Evolutionary conservation across 495 filamentous ascomycete genomes (phyloP).

Genomic region (Trichodelitschia bisporula): DNA sequence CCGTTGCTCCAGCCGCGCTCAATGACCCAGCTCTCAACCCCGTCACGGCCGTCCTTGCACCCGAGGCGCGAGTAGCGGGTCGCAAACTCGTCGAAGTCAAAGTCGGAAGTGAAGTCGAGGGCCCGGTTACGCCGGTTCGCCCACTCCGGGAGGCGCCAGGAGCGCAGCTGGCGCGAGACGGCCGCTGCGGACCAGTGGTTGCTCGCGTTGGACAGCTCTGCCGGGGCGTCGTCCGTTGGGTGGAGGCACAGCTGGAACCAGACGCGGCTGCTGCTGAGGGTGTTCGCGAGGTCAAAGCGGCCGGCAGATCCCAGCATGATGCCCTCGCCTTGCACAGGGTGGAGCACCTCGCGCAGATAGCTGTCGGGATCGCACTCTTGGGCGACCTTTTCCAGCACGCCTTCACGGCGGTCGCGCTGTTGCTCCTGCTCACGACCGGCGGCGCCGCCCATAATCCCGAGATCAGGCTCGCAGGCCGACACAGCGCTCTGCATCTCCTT

Average conservation of each 20-base stretch:
- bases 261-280: conserved; percentile 56
- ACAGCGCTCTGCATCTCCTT: conserved; percentile 69
- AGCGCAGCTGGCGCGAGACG: conserved; percentile 74
- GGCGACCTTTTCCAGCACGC: conserved; percentile 64
- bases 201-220: conserved; percentile 32
- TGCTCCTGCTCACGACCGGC: conserved; percentile 46
- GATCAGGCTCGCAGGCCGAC: conserved; percentile 50
- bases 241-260: conserved; percentile 92
- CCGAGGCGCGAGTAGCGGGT: conserved; percentile 60
- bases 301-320: conserved; percentile 46
- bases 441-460: conserved; percentile 43
- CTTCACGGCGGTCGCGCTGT: conserved; percentile 57
- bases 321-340: conserved; percentile 50
- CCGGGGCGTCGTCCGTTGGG: conserved; percentile 67
- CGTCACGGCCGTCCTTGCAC: conserved; percentile 74
- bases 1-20: conserved; percentile 97
- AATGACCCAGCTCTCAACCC: conserved; percentile 84
- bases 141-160: conserved; percentile 90
- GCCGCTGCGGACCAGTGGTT: conserved; percentile 70
- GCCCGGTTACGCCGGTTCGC: conserved; percentile 75
- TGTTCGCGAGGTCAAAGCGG: conserved; percentile 45
- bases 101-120: conserved; percentile 93
- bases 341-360: conserved; percentile 62
- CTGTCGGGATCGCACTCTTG: conserved; percentile 20
- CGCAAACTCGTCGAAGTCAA: conserved; percentile 80